phyloP scores from a whole-genome alignment of 2,329 filamentous ascomycete species.

The Pestalotiopsis sp. region DNA sequence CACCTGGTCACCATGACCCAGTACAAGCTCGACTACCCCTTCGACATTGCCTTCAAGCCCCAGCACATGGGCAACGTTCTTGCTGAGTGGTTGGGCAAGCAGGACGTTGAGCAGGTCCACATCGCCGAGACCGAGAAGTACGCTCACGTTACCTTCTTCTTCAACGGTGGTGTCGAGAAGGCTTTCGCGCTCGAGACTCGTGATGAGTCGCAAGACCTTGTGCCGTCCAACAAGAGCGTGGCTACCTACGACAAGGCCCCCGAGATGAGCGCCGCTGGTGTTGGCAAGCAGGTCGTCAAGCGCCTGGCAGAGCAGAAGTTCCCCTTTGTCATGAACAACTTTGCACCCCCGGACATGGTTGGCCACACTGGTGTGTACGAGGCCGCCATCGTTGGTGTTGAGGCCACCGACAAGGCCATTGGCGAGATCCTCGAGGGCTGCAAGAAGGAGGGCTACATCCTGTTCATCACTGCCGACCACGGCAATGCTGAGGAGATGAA shows the following conservation, averaged over 20 bases:
- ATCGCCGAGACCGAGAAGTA: conserved; percentile 99
- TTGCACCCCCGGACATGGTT: conserved; percentile 98
- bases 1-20: conserved; percentile 96
- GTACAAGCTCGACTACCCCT: conserved; percentile 95
- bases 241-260: conserved; percentile 94
- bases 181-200: conserved; percentile 89
- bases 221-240: conserved; percentile 87
- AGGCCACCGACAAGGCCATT: conserved; percentile 91
- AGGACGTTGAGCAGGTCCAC: conserved; percentile 90
- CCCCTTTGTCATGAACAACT: conserved; percentile 99
- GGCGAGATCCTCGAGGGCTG: conserved; percentile 90
- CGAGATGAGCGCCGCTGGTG: conserved; percentile 91
- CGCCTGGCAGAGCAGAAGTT: conserved; percentile 83
- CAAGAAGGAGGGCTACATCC: conserved; percentile 88
- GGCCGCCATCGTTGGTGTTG: conserved; percentile 82
- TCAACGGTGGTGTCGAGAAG: conserved; percentile 98
- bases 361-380: conserved; percentile 98
- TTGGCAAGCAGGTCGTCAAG: conserved; percentile 88
- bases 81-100: conserved; percentile 91
- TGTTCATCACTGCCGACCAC: conserved; percentile 96
- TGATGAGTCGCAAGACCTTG: conserved; percentile 76
- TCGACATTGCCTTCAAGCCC: conserved; percentile 88
- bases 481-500: conserved; percentile 99
- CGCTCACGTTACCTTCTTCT: conserved; percentile 99
- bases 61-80: conserved; percentile 98